Conservation (phyloP, 176 grass and related monocot species). For the Eragrostis nindensis region DNA sequence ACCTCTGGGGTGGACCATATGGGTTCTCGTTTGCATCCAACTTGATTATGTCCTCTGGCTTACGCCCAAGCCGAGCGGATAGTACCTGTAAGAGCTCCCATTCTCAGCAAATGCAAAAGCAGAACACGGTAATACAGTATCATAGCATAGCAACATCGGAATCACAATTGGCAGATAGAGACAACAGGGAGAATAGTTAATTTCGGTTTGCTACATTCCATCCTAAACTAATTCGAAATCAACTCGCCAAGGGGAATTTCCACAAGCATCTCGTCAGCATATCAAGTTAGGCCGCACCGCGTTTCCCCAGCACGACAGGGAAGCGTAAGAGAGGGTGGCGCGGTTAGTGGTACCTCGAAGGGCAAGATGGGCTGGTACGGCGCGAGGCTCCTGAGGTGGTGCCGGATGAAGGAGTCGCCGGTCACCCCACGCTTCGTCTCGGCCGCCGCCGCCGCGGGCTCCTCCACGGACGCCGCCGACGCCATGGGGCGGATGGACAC, state of each 20-base stretch:
- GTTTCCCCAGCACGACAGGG: not conserved
- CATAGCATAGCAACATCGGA: no score
- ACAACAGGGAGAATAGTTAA: not conserved
- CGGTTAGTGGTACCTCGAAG: constrained; percentile 62
- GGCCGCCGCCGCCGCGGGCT: constrained; percentile 11
- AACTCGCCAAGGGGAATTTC: constrained; percentile 12
- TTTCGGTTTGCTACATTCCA: not conserved
- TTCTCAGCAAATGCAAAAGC: constrained; percentile 1
- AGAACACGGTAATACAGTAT: not conserved
- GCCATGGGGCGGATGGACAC: constrained; percentile 38
- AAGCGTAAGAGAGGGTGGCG: no score
- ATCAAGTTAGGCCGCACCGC: not conserved
- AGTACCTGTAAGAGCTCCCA: constrained; percentile 62
- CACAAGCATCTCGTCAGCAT: constrained; percentile 39
- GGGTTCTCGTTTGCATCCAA: constrained; percentile 98
- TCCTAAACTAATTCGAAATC: not conserved
- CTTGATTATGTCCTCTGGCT: constrained; percentile 95
- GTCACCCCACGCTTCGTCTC: constrained; percentile 20
- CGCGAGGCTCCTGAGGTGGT: constrained; percentile 71
- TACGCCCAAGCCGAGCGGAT: constrained; percentile 80
- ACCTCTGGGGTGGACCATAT: constrained; percentile 95
- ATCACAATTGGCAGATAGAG: not conserved
- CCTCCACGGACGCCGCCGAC: constrained; percentile 41
- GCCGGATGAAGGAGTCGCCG: constrained; percentile 85
- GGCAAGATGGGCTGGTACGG: constrained; percentile 95